Conservation (phyloP, 768 basidiomycete species). For the Hemileccinum impolitum region DNA sequence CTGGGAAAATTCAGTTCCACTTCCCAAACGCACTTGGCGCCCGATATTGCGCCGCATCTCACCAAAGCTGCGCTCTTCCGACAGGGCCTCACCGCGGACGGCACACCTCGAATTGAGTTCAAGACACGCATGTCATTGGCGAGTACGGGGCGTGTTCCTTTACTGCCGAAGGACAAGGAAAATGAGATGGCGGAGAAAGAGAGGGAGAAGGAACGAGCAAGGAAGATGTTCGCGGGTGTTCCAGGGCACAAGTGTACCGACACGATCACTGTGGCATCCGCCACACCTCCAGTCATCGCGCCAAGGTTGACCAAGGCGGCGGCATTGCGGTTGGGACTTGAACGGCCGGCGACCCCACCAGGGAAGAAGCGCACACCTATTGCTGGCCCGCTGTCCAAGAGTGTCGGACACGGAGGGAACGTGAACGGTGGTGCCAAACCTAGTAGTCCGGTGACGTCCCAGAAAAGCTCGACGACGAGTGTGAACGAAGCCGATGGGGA, state of each 20-base stretch:
- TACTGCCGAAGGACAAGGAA: constrained; percentile 25
- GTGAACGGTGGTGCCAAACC: constrained; percentile 6
- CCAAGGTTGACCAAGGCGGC: constrained; percentile 79
- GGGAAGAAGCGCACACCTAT: constrained; percentile 37
- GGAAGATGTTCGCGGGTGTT: constrained; percentile 68
- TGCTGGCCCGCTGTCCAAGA: constrained; percentile 17
- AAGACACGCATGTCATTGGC: constrained; percentile 31
- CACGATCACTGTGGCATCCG: constrained; percentile 70
- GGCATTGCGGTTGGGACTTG: constrained; percentile 59
- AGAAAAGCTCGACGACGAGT: constrained; percentile 13
- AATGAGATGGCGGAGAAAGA: constrained; percentile 45
- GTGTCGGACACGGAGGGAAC: no score
- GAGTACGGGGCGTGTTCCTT: constrained; percentile 33
- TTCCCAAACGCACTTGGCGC: constrained; percentile 61
- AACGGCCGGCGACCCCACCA: constrained; percentile 37
- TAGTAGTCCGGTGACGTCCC: constrained; percentile 6
- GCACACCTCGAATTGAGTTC: constrained; percentile 13
- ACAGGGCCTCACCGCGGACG: constrained; percentile 51
- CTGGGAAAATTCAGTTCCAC: constrained; percentile 46
- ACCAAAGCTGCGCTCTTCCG: constrained; percentile 74
- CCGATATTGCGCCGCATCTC: constrained; percentile 74
- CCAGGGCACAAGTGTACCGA: constrained; percentile 77
- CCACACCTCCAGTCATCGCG: constrained; percentile 64
- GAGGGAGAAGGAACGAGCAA: constrained; percentile 56
- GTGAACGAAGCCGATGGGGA: constrained; percentile 29